Evolutionary conservation across 805 yeast species (phyloP).

Genomic region (Kregervanrija pseudodelftensis): DNA sequence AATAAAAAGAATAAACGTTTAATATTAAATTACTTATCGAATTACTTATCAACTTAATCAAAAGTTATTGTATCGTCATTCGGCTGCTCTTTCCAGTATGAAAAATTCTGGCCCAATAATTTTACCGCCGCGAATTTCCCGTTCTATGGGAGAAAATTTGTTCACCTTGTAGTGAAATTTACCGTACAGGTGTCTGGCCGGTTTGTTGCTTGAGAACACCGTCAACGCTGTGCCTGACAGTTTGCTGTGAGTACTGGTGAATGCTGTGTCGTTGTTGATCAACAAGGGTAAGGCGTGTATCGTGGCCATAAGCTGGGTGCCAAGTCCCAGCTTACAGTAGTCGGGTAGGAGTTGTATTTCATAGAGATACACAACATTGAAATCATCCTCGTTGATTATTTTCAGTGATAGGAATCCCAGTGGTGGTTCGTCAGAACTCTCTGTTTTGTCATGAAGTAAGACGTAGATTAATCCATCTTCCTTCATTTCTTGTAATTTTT

Average conservation of each 20-base stretch:
- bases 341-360: slow-evolving; percentile 41
- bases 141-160: slow-evolving; percentile 39
- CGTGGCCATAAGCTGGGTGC: slow-evolving; percentile 30
- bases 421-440: slow-evolving; percentile 8
- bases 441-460: slow-evolving; percentile 19
- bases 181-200: slow-evolving; percentile 38
- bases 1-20: not conserved
- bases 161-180: slow-evolving; percentile 32
- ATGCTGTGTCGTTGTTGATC: slow-evolving; percentile 7
- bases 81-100: slow-evolving; percentile 11
- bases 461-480: slow-evolving; percentile 40
- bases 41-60: not conserved
- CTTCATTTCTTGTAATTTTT: slow-evolving; percentile 37
- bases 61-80: too few species aligned
- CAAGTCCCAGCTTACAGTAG: slow-evolving; percentile 31
- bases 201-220: slow-evolving; percentile 40
- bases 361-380: slow-evolving; percentile 40
- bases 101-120: slow-evolving; percentile 38
- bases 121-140: slow-evolving; percentile 32
- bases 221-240: slow-evolving; percentile 36
- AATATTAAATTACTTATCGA: not conserved
- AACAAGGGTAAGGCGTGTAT: slow-evolving; percentile 28
- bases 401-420: slow-evolving; percentile 40
- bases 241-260: slow-evolving; percentile 1
- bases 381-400: slow-evolving; percentile 33